Evolutionary conservation across 805 yeast genomes (phyloP).

Genomic region (Saccharomycopsis schoenii): DNA sequence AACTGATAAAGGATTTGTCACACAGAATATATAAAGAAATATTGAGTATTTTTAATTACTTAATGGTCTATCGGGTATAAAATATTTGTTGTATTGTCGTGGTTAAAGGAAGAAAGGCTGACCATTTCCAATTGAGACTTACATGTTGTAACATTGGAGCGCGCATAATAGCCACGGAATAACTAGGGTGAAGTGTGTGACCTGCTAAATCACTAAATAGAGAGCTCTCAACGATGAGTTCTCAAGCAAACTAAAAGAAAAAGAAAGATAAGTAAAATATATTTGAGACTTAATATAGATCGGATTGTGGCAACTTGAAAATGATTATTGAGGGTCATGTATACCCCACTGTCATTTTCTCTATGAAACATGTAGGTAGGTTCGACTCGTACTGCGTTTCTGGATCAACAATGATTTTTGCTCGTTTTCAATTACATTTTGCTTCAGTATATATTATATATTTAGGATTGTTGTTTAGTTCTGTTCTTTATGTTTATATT

Average conservation of each 20-base stretch:
- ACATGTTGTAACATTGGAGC: background rate
- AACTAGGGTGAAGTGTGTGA: background rate
- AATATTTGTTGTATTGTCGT: background rate
- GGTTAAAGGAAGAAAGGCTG: background rate
- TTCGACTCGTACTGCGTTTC: background rate
- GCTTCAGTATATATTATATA: background rate
- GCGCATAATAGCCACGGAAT: background rate
- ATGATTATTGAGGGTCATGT: background rate
- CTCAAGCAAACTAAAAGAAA: background rate
- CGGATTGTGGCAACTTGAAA: background rate
- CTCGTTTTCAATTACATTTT: background rate
- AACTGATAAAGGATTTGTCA: too few species aligned
- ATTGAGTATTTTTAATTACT: background rate
- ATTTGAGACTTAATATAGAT: background rate
- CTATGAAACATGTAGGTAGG: background rate
- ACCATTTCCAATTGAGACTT: too few species aligned
- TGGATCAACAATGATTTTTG: background rate
- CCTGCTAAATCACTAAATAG: background rate
- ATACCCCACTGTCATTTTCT: background rate
- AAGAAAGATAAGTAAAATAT: background rate
- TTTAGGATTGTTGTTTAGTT: background rate
- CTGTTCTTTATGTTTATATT: background rate
- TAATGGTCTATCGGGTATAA: background rate
- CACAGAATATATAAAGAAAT: too few species aligned
- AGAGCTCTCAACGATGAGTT: too few species aligned